Percentiles rank a stretch among this genome's conserved stretches.
These are phyloP conservation scores for Nakaseomyces uthaithaninus DNA, from an alignment of 1,139 yeast species.

Conservation along the genomic window DNA sequence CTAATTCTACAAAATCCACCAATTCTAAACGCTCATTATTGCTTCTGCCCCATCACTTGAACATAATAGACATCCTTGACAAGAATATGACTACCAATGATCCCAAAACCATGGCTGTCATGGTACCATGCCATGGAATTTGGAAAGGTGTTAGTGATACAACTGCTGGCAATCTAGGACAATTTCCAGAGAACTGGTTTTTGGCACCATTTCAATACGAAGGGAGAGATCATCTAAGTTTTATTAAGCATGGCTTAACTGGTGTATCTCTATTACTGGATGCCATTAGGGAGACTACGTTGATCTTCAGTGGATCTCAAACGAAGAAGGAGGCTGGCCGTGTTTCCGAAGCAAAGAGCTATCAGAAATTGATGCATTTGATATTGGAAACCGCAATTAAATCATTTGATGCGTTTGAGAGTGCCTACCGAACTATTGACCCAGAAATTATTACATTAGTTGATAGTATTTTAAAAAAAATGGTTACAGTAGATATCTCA, in stretches of 20 bases:
- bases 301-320: conserved; percentile 66
- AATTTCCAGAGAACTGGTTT: conserved; percentile 46
- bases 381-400: conserved; percentile 12
- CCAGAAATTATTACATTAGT: conserved; percentile 12
- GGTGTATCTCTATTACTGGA: conserved; percentile 33
- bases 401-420: neutral
- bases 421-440: conserved; percentile 10
- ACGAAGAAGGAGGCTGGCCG: conserved; percentile 50
- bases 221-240: conserved; percentile 59
- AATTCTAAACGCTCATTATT: too few relatives aligned
- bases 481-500: conserved; percentile 10
- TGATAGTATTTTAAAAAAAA: conserved; percentile 2
- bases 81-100: conserved; percentile 6
- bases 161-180: conserved; percentile 34
- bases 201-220: conserved; percentile 60
- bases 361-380: conserved; percentile 31
- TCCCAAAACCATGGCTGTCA: conserved; percentile 34
- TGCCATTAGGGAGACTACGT: conserved; percentile 29
- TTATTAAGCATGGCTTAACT: conserved; percentile 50
- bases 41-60: neutral
- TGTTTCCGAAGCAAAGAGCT: conserved; percentile 55
- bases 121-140: conserved; percentile 64
- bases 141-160: conserved; percentile 37
- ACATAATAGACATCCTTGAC: neutral
- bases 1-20: too few relatives aligned